phyloP scores from a whole-genome alignment of 176 grass and related monocot genomes.

The Guadua angustifolia region DNA sequence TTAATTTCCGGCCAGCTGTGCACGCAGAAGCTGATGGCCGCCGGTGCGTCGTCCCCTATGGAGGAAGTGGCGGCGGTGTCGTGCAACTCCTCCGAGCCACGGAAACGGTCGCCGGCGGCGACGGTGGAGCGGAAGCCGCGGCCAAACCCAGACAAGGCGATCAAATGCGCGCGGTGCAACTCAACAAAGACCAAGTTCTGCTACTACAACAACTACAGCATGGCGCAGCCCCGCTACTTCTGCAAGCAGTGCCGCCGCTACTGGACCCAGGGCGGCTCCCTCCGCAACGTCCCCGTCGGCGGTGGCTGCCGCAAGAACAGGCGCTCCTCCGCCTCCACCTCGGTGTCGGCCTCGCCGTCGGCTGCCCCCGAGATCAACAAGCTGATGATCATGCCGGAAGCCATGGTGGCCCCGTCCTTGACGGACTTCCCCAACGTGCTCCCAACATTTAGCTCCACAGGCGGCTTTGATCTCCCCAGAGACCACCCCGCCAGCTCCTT shows the following conservation, averaged over 20 bases:
- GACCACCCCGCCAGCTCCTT: constrained; percentile 37
- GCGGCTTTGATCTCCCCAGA: constrained; percentile 17
- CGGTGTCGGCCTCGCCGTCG: not conserved
- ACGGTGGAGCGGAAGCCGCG: constrained; percentile 37
- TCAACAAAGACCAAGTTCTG: constrained; percentile 79
- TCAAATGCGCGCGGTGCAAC: constrained; percentile 59
- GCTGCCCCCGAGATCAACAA: not conserved
- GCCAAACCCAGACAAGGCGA: constrained; percentile 48
- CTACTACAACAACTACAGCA: constrained; percentile 77
- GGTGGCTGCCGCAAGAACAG: constrained; percentile 50
- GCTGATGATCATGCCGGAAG: not conserved
- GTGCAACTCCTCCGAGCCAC: constrained; percentile 14
- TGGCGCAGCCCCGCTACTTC: constrained; percentile 66
- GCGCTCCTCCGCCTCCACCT: not conserved
- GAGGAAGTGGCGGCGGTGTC: constrained; percentile 5
- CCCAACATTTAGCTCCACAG: not conserved
- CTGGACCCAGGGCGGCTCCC: constrained; percentile 54
- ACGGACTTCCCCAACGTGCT: constrained; percentile 31
- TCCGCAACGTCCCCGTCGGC: constrained; percentile 51
- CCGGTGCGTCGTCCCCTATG: not conserved
- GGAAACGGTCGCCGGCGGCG: constrained; percentile 1
- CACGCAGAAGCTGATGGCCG: not conserved
- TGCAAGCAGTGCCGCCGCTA: constrained; percentile 56
- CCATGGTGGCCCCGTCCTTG: not conserved
- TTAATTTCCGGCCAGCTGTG: not conserved